phyloP scores from a whole-genome alignment of 257 asterid genomes.

The Przewalskia tangutica region DNA sequence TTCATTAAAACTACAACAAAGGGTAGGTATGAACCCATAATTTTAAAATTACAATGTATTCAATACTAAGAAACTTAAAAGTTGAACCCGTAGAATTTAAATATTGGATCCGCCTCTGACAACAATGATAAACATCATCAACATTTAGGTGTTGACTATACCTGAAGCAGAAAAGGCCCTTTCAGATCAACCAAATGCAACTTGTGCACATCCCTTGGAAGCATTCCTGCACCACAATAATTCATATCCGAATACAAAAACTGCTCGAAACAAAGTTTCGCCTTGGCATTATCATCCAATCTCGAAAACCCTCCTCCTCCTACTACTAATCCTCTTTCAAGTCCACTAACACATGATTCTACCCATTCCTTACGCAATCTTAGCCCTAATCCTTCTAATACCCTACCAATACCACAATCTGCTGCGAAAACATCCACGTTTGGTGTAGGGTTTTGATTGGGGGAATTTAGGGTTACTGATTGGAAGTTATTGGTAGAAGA shows the following conservation, averaged over 20 bases:
- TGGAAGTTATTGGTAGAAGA: conserved; percentile 27
- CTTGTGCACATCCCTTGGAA: conserved; percentile 51
- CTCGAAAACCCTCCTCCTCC: conserved; percentile 38
- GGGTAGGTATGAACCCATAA: too few relatives aligned
- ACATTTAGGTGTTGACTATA: conserved; percentile 1
- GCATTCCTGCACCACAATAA: conserved; percentile 61
- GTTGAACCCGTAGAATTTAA: too few relatives aligned
- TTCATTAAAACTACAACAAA: too few relatives aligned
- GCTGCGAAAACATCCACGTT: conserved; percentile 1
- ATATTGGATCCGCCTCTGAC: too few relatives aligned
- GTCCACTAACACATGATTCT: conserved; percentile 52
- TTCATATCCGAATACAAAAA: conserved; percentile 75
- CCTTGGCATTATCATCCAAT: conserved; percentile 47
- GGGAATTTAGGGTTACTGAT: conserved; percentile 57
- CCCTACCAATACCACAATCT: conserved; percentile 35
- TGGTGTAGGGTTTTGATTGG: conserved; percentile 12
- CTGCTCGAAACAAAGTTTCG: conserved; percentile 72
- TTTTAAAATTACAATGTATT: too few relatives aligned
- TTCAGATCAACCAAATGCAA: conserved; percentile 62
- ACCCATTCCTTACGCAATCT: conserved; percentile 61
- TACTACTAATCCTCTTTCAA: conserved; percentile 11
- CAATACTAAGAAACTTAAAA: too few relatives aligned
- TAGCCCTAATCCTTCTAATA: conserved; percentile 50
- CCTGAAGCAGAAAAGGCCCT: conserved; percentile 97
- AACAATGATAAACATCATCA: too few relatives aligned